phyloP scores from a whole-genome alignment of 805 yeast species.

The Lipomyces sp. region DNA sequence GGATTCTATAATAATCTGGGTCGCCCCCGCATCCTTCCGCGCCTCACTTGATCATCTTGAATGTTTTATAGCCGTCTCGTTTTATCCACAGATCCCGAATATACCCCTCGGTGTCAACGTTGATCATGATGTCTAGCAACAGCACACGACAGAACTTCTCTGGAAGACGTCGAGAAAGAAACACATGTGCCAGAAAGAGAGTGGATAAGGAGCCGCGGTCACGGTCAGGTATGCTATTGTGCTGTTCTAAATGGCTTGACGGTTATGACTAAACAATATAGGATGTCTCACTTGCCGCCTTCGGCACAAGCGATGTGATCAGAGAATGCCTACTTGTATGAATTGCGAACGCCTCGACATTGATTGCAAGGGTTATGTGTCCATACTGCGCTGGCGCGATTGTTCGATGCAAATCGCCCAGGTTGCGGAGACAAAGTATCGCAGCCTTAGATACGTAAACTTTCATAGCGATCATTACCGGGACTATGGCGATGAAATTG shows the following conservation, averaged over 20 bases:
- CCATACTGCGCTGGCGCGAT: slow-evolving; percentile 32
- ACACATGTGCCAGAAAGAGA: slow-evolving; percentile 2
- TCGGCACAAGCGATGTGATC: slow-evolving; percentile 69
- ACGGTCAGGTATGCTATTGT: slow-evolving; percentile 20
- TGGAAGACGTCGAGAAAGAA: background rate
- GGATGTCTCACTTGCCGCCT: slow-evolving; percentile 57
- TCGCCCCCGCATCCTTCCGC: background rate
- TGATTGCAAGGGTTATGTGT: slow-evolving; percentile 55
- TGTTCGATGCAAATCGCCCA: slow-evolving; percentile 25
- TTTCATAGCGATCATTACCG: slow-evolving; percentile 23
- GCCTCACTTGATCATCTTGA: no score
- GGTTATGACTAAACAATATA: background rate
- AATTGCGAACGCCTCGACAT: slow-evolving; percentile 64
- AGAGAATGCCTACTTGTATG: slow-evolving; percentile 64
- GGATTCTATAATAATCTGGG: background rate
- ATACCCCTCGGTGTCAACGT: background rate
- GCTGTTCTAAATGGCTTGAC: background rate
- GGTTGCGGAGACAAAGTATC: slow-evolving; percentile 21
- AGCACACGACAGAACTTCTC: background rate
- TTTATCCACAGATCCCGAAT: background rate
- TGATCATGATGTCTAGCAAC: background rate
- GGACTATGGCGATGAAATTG: slow-evolving; percentile 21
- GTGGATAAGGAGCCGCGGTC: slow-evolving; percentile 33
- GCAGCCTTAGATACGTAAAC: slow-evolving; percentile 18
- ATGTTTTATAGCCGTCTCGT: background rate